Evolutionary conservation across 1,284 basidiomycete species (phyloP).

Genomic region (Trichosporon asahii): DNA sequence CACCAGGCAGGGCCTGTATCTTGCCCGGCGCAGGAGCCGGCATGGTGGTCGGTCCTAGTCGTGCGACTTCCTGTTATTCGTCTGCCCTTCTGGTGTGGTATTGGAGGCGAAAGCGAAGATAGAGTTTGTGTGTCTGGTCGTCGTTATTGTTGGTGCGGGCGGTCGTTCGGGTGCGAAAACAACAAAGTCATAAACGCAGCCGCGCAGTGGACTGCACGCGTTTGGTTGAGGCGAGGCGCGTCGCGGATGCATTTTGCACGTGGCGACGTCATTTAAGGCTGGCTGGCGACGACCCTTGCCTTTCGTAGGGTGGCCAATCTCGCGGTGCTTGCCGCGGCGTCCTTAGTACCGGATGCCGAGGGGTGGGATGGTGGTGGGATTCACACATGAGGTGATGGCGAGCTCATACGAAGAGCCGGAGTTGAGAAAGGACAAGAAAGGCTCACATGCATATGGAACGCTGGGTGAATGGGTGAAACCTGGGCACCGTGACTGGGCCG

Average conservation of each 20-base stretch:
- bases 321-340: neutral
- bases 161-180: neutral
- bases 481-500: neutral
- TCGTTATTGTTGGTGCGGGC: neutral
- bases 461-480: neutral
- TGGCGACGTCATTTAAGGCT: conserved; percentile 1
- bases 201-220: neutral
- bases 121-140: neutral
- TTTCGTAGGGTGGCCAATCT: neutral
- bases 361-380: neutral
- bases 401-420: neutral
- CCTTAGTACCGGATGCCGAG: neutral
- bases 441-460: neutral
- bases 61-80: neutral
- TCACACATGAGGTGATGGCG: neutral
- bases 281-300: too few species aligned
- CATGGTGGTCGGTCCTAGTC: conserved; percentile 24
- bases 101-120: neutral
- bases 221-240: neutral
- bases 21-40: conserved; percentile 41
- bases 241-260: conserved; percentile 1
- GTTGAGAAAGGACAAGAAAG: neutral
- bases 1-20: conserved; percentile 44
- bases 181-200: conserved; percentile 7
- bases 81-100: neutral